Evolutionary conservation across 805 yeast species (phyloP).

Genomic region (Ogataea polymorpha): DNA sequence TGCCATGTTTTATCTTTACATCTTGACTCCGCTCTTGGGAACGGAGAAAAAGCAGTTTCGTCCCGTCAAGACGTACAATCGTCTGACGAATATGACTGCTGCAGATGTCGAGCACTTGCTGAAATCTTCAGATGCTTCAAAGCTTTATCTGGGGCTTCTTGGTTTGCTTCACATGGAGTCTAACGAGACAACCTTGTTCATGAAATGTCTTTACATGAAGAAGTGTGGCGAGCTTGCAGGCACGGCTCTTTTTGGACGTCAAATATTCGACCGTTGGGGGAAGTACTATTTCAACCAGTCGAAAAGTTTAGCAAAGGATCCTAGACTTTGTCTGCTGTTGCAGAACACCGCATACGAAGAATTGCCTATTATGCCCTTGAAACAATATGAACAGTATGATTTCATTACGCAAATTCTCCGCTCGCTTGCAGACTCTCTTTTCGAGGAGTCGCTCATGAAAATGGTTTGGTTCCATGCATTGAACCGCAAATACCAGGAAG

Average conservation of each 20-base stretch:
- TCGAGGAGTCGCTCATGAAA: slow-evolving; percentile 15
- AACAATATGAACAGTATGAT: not conserved
- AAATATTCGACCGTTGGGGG: slow-evolving; percentile 21
- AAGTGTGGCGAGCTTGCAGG: slow-evolving; percentile 13
- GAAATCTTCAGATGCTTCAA: not conserved
- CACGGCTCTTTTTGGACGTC: not conserved
- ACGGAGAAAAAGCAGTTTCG: slow-evolving; percentile 2
- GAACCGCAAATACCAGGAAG: slow-evolving; percentile 6
- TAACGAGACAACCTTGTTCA: slow-evolving; percentile 14
- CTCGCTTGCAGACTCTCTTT: slow-evolving; percentile 13
- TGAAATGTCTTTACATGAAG: slow-evolving; percentile 25
- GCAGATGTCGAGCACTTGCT: slow-evolving; percentile 12
- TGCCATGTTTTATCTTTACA: slow-evolving; percentile 20
- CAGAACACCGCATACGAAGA: slow-evolving; percentile 13
- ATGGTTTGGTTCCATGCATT: slow-evolving; percentile 20
- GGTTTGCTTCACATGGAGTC: slow-evolving; percentile 10
- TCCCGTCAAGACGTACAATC: slow-evolving; percentile 16
- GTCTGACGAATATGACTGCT: slow-evolving; percentile 9
- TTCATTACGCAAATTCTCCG: slow-evolving; percentile 13
- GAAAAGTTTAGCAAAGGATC: not conserved
- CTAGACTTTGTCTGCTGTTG: slow-evolving; percentile 11
- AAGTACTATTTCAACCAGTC: slow-evolving; percentile 14
- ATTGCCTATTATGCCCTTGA: slow-evolving; percentile 8
- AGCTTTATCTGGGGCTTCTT: slow-evolving; percentile 2
- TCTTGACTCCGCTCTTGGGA: slow-evolving; percentile 12